Base-by-base conservation (phyloP, 345 rosid genomes). In the Aethionema arabicum region DNA sequence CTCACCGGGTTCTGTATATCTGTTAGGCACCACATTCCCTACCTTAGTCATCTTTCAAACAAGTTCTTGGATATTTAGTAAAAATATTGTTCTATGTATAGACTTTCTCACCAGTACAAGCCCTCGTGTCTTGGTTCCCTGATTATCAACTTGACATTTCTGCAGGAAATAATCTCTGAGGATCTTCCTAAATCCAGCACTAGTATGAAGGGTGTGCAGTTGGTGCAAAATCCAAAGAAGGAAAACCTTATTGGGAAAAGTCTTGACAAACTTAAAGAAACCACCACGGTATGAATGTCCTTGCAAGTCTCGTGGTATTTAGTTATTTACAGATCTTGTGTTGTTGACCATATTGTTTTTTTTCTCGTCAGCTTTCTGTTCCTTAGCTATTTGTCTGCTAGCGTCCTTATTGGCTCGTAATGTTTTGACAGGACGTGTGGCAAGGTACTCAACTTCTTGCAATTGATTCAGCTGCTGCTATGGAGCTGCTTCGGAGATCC, bases 391-490 rank as follows among this genome's bases (percentile, higher is more conserved):
- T 58, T 50, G 11, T 43, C 51, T 64, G 12, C 43, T 40, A 12
- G 44, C 44, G 2, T 40, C n/a, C 44, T 40, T 4, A 40, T 2
- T 6, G 27, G 27, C 27, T 21, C 27, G 2, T 21, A 21, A 21
- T 21, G 1, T 21, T 62, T 9, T 58, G 7, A 47, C 87, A 93
- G 99, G 97, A 93, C 76, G 89, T 93, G 66, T 80, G 83, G 83
- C 99, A 90, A 80, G 99, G 99, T 58, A 87, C 99, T 58, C 97
- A 87, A 77, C 99, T 93, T 74, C 83, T 93, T 52, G 97, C 85
- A 36, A 78, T 86, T 71, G 99, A 93, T 77, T 90, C 80, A 73
- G 90, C 75, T 74, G 90, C 96, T 75, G 91, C 99, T 10, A 70
- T 62, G 80, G 96, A 72, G 44, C 77, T 93, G 72, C 84, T 93